Evolutionary conservation across 768 basidiomycete genomes (phyloP), one percentile per base, ranked within the genome.

Genomic region (Kondoa subrosea): DNA sequence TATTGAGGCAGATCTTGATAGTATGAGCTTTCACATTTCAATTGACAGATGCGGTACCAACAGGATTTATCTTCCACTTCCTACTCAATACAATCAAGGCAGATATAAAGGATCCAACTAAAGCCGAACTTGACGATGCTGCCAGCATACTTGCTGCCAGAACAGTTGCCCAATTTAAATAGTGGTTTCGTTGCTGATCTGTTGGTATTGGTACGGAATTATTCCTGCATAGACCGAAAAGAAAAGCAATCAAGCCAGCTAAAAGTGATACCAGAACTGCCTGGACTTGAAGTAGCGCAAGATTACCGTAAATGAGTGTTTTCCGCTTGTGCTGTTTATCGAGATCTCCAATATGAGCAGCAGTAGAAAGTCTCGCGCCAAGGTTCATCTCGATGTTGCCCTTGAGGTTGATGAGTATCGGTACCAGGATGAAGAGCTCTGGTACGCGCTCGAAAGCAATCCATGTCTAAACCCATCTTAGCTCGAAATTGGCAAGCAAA

Each of bases 321-420:
- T 83, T 81, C 2, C 89, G 83, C 4, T 79, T 80, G 1, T 76
- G 72, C 0, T 84, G 84, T 33, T 85, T 82, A 75, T 97, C 91
- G 3, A 99, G 84, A 69, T 91, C 85, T 57, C 93, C 93, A 64
- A 92, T 85, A 72, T 95, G 95, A 3, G 92, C 80, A 1, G 91
- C 87, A 0, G 95, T 99, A 0, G 88, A 87, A 21, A 99, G 81
- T 16, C 93, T 83, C 0, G 95, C 91, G 2, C 91, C 92, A 4
- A 99, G 85, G 71, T 95, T 96, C 93, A 97, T 97, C 77, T 97
- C 95, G 50, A 97, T 83, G 74, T 99, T 80, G 25, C 93, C 95
- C 74, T 95, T 96, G 67, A 99, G 83, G 73, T 97, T 97, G 71
- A 89, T 82, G 25, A 97, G 80, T 69, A 92, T 90, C 12, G 93